A percentile compares a stretch with the other conserved stretches of the same genome.
phyloP scores from a whole-genome alignment of 2,329 filamentous ascomycete genomes.

The Neonectria neomacrospora region DNA sequence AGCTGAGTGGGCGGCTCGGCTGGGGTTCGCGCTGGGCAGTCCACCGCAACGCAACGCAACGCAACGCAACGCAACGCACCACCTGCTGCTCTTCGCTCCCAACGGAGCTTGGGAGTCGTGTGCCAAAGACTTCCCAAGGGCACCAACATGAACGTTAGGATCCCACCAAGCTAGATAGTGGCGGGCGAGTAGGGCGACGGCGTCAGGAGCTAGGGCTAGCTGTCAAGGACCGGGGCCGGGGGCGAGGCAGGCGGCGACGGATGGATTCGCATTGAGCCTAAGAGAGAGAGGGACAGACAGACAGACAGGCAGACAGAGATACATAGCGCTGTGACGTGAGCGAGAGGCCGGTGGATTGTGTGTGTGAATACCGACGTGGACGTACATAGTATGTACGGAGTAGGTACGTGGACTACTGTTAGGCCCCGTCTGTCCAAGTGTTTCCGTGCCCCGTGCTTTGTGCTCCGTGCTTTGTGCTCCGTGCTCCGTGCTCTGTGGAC shows the following conservation, averaged over 20 bases:
- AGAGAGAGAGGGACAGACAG: neutral
- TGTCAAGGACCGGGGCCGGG: conserved; percentile 39
- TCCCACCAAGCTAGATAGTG: conserved; percentile 8
- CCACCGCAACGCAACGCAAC: conserved; percentile 9
- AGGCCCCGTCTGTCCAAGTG: conserved; percentile 23
- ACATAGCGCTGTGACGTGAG: neutral
- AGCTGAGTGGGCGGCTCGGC: conserved; percentile 8
- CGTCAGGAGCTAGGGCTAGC: conserved; percentile 12
- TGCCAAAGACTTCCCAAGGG: conserved; percentile 24
- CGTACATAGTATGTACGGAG: no score
- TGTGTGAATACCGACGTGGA: conserved; percentile 3
- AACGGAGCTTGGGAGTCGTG: conserved; percentile 10
- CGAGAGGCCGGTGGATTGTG: conserved; percentile 16
- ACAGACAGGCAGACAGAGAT: no score
- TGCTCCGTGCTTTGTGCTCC: conserved; percentile 9
- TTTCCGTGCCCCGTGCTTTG: conserved; percentile 10
- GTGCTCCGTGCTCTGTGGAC: conserved; percentile 8
- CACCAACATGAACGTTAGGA: conserved; percentile 17
- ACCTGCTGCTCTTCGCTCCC: conserved; percentile 12
- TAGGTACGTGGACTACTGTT: no score
- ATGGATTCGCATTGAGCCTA: conserved; percentile 15
- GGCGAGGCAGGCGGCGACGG: conserved; percentile 26
- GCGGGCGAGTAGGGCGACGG: conserved; percentile 12
- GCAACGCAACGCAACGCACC: conserved; percentile 16
- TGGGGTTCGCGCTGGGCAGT: neutral